Evolutionary conservation across 2,329 filamentous ascomycete species (phyloP).

Genomic region (Knufia petricola): DNA sequence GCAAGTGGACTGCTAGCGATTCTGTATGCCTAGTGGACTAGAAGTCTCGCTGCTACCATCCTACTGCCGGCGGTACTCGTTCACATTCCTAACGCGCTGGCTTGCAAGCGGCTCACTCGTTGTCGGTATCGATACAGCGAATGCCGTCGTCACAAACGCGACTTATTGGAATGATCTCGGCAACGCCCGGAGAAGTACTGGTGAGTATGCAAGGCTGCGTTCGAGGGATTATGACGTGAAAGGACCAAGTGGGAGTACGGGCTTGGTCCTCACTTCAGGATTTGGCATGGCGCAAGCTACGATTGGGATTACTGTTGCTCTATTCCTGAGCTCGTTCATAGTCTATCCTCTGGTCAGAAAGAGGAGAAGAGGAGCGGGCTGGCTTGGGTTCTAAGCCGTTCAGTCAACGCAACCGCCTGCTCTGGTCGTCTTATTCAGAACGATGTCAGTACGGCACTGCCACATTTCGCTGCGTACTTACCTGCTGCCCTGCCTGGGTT

Average conservation of each 20-base stretch:
- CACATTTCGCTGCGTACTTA: too few species aligned
- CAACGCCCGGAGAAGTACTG: too few species aligned
- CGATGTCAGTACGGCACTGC: too few species aligned
- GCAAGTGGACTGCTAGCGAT: conserved; percentile 69
- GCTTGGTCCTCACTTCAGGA: conserved; percentile 7
- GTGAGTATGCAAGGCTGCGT: neutral
- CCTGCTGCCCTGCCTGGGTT: too few species aligned
- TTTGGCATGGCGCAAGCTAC: conserved; percentile 43
- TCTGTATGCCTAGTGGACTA: conserved; percentile 59
- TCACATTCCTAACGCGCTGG: conserved; percentile 51
- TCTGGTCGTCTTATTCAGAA: too few species aligned
- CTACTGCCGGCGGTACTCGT: conserved; percentile 80
- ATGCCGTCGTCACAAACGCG: conserved; percentile 5
- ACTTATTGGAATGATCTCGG: neutral
- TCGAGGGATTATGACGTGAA: neutral
- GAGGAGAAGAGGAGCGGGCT: conserved; percentile 24
- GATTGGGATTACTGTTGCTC: conserved; percentile 43
- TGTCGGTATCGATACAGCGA: conserved; percentile 1
- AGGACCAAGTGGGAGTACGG: conserved; percentile 4
- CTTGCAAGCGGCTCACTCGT: conserved; percentile 39
- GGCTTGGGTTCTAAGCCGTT: too few species aligned
- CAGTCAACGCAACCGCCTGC: too few species aligned
- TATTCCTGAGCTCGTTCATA: conserved; percentile 42
- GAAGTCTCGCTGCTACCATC: conserved; percentile 71
- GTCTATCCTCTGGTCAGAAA: conserved; percentile 44